These are phyloP conservation scores for Pterulicium gracile DNA, from an alignment of 1,284 basidiomycete species.

Conservation along the genomic window DNA sequence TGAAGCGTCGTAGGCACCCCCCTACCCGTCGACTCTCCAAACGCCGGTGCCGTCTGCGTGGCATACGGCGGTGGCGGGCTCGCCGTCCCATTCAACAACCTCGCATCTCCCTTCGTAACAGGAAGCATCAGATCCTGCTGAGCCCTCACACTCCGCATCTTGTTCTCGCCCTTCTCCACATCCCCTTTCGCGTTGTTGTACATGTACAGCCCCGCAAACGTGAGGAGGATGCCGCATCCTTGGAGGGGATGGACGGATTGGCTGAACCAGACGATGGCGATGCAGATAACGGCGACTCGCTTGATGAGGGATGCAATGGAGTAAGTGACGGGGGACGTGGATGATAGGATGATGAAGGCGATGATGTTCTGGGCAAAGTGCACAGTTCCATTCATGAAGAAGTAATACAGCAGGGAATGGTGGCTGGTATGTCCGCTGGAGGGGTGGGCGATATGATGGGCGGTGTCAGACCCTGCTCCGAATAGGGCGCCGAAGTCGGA, in stretches of 20 bases:
- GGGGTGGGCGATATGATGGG: slow-evolving; percentile 38
- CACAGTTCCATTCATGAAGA: slow-evolving; percentile 88
- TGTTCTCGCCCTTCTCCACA: slow-evolving; percentile 88
- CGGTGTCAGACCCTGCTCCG: slow-evolving; percentile 26
- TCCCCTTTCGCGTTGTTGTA: slow-evolving; percentile 93
- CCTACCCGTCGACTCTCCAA: neutral
- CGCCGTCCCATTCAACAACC: slow-evolving; percentile 31
- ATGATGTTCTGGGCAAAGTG: slow-evolving; percentile 97
- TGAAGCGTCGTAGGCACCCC: neutral
- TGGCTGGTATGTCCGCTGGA: slow-evolving; percentile 32
- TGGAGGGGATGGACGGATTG: slow-evolving; percentile 83
- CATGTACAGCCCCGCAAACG: slow-evolving; percentile 88
- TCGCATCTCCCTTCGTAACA: slow-evolving; percentile 47
- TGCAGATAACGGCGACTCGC: slow-evolving; percentile 95
- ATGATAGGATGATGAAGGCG: slow-evolving; percentile 91
- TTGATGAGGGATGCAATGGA: slow-evolving; percentile 97
- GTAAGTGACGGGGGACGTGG: slow-evolving; percentile 97
- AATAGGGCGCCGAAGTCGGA: slow-evolving; percentile 70
- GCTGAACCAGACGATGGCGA: slow-evolving; percentile 95
- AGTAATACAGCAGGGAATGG: slow-evolving; percentile 61
- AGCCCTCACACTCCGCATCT: slow-evolving; percentile 77
- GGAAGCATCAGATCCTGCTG: slow-evolving; percentile 65
- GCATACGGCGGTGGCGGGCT: slow-evolving; percentile 20
- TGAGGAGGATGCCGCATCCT: slow-evolving; percentile 80
- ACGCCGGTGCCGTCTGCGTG: slow-evolving; percentile 10